Conservation (phyloP, 1,284 basidiomycete genomes). For the Pholiota adiposa region DNA sequence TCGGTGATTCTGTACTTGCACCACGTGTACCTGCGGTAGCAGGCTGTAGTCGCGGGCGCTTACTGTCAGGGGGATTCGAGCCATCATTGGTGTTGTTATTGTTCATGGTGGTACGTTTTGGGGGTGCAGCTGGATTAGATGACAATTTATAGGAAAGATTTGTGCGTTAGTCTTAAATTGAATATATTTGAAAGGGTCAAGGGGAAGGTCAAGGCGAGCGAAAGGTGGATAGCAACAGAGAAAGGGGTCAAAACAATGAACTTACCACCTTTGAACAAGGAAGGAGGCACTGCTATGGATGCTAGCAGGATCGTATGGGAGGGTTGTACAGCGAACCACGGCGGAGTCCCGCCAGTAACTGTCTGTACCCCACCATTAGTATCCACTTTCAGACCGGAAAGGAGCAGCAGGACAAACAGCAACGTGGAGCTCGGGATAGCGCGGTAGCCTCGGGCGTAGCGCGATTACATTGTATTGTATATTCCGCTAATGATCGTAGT, state of each 20-base stretch:
- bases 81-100: conserved; percentile 19
- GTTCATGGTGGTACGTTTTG: conserved; percentile 30
- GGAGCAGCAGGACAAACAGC: conserved; percentile 40
- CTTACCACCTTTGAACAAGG: background rate
- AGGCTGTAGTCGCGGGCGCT: conserved; percentile 35
- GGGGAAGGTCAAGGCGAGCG: too few relatives aligned
- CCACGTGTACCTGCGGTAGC: background rate
- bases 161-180: too few relatives aligned
- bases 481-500: too few relatives aligned
- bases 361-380: conserved; percentile 32
- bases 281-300: conserved; percentile 42
- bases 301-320: conserved; percentile 52
- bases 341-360: conserved; percentile 40
- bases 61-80: conserved; percentile 34
- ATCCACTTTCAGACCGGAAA: conserved; percentile 1
- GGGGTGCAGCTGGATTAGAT: conserved; percentile 13
- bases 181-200: too few relatives aligned
- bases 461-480: conserved; percentile 62
- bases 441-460: conserved; percentile 45
- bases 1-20: conserved; percentile 21
- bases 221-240: background rate
- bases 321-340: conserved; percentile 60
- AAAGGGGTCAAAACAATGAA: background rate
- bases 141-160: too few relatives aligned
- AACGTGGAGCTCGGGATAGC: conserved; percentile 55